Conservation (phyloP, 352 stramenopile genomes). For the Elongisporangium prolatum region DNA sequence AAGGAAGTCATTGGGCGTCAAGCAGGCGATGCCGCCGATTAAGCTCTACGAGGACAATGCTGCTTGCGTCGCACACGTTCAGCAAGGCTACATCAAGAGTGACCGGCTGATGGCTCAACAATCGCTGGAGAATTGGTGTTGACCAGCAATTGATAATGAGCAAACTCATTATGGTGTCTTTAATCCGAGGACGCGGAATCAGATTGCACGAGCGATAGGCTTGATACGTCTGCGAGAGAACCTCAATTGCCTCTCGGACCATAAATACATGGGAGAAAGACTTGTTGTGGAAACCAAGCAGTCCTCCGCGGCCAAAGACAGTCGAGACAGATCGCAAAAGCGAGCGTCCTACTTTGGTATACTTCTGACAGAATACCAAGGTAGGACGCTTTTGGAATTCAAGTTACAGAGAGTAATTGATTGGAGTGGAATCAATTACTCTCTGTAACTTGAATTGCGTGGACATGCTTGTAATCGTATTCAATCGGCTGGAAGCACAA, state of each 20-base stretch:
- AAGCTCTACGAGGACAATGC: too few relatives aligned
- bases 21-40: too few relatives aligned
- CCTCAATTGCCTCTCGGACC: neutral
- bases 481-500: neutral
- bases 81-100: too few relatives aligned
- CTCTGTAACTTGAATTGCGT: neutral
- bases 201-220: slow-evolving; percentile 3
- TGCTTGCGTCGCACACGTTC: too few relatives aligned
- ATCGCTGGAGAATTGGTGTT: slow-evolving; percentile 4
- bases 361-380: neutral
- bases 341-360: neutral
- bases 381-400: neutral
- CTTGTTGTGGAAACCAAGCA: slow-evolving; percentile 6
- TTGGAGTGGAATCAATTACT: too few relatives aligned
- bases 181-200: slow-evolving; percentile 6
- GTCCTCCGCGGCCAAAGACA: neutral
- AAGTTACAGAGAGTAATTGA: too few relatives aligned
- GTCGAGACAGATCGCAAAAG: neutral
- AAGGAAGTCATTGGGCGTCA: too few relatives aligned
- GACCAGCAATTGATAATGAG: slow-evolving; percentile 9
- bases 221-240: slow-evolving; percentile 7
- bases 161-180: slow-evolving; percentile 6
- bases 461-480: neutral
- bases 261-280: slow-evolving; percentile 1
- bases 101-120: neutral